A percentile compares a stretch with the other conserved stretches of the same genome.
These are phyloP conservation scores for Fraxinus greggii DNA, from an alignment of 305 asterid species.

Conservation along the genomic window DNA sequence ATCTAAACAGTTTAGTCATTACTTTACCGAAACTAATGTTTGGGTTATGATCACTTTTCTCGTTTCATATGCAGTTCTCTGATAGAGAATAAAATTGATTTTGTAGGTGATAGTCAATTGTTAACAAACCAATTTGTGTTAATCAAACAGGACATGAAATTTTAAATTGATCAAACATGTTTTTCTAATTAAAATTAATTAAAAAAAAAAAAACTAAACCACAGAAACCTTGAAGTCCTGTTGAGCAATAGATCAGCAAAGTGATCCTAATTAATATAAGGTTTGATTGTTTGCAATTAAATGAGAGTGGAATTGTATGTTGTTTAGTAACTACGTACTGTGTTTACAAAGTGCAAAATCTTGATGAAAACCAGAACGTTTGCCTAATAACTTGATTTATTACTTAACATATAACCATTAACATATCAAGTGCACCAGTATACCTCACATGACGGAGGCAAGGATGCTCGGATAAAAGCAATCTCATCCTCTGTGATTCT, in stretches of 20 bases:
- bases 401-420: conserved; percentile 7
- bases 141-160: conserved; percentile 5
- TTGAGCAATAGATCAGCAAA: background rate
- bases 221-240: background rate
- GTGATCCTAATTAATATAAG: background rate
- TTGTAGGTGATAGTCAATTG: conserved; percentile 8
- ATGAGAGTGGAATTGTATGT: background rate
- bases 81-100: conserved; percentile 4
- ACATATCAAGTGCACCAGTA: conserved; percentile 18
- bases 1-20: background rate
- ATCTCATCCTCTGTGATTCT: conserved; percentile 71
- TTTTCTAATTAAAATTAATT: background rate
- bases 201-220: background rate
- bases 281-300: background rate
- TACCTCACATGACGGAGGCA: conserved; percentile 87
- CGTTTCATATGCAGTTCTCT: background rate
- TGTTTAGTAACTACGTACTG: background rate
- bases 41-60: conserved; percentile 3
- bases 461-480: conserved; percentile 54
- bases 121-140: conserved; percentile 9
- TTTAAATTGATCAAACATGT: background rate
- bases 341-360: conserved; percentile 6
- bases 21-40: background rate
- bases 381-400: conserved; percentile 13
- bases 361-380: background rate